Base-by-base conservation (phyloP, 1,139 yeast genomes). In the Saccharomyces hybrid region DNA sequence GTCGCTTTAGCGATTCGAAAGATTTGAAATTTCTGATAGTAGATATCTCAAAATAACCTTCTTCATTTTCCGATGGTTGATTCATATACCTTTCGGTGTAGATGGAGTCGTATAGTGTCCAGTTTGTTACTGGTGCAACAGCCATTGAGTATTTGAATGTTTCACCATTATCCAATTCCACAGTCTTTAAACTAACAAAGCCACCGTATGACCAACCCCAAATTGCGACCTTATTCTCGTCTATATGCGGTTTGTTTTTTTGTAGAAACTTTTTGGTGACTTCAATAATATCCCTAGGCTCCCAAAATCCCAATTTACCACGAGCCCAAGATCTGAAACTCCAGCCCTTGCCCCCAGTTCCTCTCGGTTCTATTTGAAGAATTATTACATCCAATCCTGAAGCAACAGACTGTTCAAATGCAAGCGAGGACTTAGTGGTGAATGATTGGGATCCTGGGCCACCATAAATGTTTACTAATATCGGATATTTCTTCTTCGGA, bases 121-220 rank as follows among this genome's bases (percentile, higher is more conserved):
- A 88, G 66, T 87, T 81, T 0, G 96, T 87, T 13, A 88, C 96
- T 0, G 96, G 96, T 0, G 96, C 96, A 31, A 88, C 96, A 0
- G 96, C 88, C 81, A 87, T 82, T 13, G 95, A 95, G 62, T 80
- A 88, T 60, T 79, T 80, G 74, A 88, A 86, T 1, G 80, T 77
- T 11, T 78, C 68, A 4, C 95, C 95, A 2, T 74, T 74, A 66
- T 88, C 96, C 42, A 73, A 76, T 67, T 88, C 96, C 31, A 88
- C 71, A 0, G 91, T 83, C 71, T 87, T 88, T 57, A 88, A 72
- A 0, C 96, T 86, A 55, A 86, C 76, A 68, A 82, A 88, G 0
- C 95, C 96, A 51, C 96, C 96, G 65, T 87, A 88, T 3, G 91
- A 84, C 96, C 96, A 88, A n/a, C 96, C 96, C 96, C 99, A 95